A percentile compares a stretch with the other conserved stretches of the same genome.
Evolutionary conservation across 1,284 basidiomycete species (phyloP).

Genomic region (Ceratorhiza oryzae-sativae): DNA sequence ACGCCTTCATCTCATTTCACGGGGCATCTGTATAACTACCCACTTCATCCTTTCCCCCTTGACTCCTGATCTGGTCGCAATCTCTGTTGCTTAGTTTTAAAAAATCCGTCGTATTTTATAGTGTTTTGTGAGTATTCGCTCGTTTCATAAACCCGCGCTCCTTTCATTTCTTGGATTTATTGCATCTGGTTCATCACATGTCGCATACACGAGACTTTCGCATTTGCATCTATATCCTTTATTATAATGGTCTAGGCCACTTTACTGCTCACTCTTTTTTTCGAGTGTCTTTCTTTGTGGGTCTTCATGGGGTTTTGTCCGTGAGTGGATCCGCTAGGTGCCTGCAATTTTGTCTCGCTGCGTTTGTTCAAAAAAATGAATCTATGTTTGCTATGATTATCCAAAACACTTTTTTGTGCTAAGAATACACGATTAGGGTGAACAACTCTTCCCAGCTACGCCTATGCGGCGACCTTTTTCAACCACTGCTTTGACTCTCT

Average conservation of each 20-base stretch:
- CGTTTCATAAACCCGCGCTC: constrained; percentile 1
- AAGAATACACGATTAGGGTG: constrained; percentile 16
- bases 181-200: constrained; percentile 14
- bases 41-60: not conserved
- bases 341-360: constrained; percentile 11
- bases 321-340: constrained; percentile 17
- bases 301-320: not conserved
- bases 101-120: constrained; percentile 34
- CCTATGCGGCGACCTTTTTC: constrained; percentile 1
- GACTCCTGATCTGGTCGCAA: not conserved
- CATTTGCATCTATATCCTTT: constrained; percentile 28
- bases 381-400: constrained; percentile 6
- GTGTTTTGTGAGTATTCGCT: constrained; percentile 10
- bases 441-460: not conserved
- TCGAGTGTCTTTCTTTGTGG: not conserved
- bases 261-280: constrained; percentile 9
- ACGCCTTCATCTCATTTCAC: constrained; percentile 16
- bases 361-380: constrained; percentile 22
- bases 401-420: not conserved
- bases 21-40: constrained; percentile 37
- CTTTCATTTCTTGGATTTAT: constrained; percentile 35
- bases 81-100: constrained; percentile 9
- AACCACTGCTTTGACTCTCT: constrained; percentile 43
- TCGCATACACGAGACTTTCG: constrained; percentile 37
- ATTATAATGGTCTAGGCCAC: constrained; percentile 26